Conservation (phyloP, 208 protist genomes). For the Strigomonas culicis region DNA sequence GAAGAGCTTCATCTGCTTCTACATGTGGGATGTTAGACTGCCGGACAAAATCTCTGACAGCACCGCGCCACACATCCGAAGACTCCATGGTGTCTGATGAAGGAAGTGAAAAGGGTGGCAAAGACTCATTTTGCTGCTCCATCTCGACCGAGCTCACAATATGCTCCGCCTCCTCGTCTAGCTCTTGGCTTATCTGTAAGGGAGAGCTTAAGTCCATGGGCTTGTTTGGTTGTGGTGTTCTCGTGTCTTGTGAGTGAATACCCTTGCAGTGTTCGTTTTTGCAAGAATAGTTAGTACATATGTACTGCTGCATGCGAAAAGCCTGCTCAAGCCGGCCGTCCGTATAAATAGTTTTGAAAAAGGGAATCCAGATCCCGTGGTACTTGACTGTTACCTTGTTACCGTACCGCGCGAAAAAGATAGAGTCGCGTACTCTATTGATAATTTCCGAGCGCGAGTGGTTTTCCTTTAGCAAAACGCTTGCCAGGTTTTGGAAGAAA, state of each 20-base stretch:
- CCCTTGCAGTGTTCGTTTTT: constrained; percentile 73
- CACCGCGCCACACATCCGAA: constrained; percentile 7
- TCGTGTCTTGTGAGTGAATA: constrained; percentile 70
- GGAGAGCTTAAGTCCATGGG: constrained; percentile 76
- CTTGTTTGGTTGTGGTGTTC: constrained; percentile 49
- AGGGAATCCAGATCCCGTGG: constrained; percentile 76
- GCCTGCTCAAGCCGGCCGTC: constrained; percentile 79
- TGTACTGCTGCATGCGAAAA: constrained; percentile 58
- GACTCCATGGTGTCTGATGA: constrained; percentile 22
- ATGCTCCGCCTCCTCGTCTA: constrained; percentile 67
- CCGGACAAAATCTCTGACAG: constrained; percentile 80
- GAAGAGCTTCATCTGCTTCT: constrained; percentile 71
- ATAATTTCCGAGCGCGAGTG: constrained; percentile 39
- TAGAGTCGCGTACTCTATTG: constrained; percentile 76
- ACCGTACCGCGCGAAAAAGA: constrained; percentile 84
- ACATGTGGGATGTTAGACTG: constrained; percentile 74
- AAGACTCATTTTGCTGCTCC: constrained; percentile 17
- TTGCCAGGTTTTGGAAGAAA: constrained; percentile 68
- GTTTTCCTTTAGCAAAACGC: constrained; percentile 70
- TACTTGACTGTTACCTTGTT: constrained; percentile 86
- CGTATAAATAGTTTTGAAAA: constrained; percentile 87
- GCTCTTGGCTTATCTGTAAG: constrained; percentile 36
- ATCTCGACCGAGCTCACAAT: constrained; percentile 42
- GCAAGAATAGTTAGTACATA: constrained; percentile 56
- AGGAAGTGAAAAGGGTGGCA: constrained; percentile 24